Conservation (phyloP, 2,329 filamentous ascomycete genomes). For the Diaporthe vexans region DNA sequence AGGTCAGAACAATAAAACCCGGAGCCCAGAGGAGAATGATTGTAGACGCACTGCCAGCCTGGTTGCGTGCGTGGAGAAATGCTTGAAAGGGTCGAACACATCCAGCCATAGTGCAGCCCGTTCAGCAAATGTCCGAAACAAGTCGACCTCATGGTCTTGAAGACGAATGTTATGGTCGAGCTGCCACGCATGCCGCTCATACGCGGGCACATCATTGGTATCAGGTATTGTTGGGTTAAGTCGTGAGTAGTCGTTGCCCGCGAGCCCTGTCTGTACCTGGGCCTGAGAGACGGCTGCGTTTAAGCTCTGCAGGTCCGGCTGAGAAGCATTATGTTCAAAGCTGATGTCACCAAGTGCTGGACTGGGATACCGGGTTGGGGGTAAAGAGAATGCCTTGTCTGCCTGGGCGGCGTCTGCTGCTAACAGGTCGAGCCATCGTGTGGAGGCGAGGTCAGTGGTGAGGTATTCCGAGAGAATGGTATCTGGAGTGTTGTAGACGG, state of each 20-base stretch:
- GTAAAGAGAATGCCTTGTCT: slow-evolving; percentile 49
- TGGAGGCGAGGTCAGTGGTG: slow-evolving; percentile 50
- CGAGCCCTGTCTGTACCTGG: not conserved
- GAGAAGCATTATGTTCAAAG: not conserved
- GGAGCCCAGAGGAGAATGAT: no score
- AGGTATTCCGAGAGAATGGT: slow-evolving; percentile 48
- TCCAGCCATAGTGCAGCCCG: slow-evolving; percentile 46
- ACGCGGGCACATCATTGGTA: not conserved
- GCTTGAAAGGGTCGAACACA: slow-evolving; percentile 50
- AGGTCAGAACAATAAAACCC: not conserved
- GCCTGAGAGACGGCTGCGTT: not conserved
- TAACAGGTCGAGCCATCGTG: slow-evolving; percentile 50
- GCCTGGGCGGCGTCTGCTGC: slow-evolving; percentile 51
- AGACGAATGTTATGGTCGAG: slow-evolving; percentile 13
- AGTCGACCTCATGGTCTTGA: slow-evolving; percentile 10
- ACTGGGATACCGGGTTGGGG: slow-evolving; percentile 41
- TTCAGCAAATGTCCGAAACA: slow-evolving; percentile 27
- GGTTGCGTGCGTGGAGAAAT: slow-evolving; percentile 52
- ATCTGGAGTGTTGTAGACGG: slow-evolving; percentile 46
- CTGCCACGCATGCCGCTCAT: slow-evolving; percentile 24
- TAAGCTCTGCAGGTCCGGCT: no score
- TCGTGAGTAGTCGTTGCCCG: slow-evolving; percentile 44
- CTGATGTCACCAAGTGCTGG: slow-evolving; percentile 25
- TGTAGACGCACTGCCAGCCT: slow-evolving; percentile 46
- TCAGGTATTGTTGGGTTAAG: slow-evolving; percentile 46